A percentile compares a stretch with the other conserved stretches of the same genome.
Conservation (phyloP, 306 rosid genomes). For the Fragaria vesca region DNA sequence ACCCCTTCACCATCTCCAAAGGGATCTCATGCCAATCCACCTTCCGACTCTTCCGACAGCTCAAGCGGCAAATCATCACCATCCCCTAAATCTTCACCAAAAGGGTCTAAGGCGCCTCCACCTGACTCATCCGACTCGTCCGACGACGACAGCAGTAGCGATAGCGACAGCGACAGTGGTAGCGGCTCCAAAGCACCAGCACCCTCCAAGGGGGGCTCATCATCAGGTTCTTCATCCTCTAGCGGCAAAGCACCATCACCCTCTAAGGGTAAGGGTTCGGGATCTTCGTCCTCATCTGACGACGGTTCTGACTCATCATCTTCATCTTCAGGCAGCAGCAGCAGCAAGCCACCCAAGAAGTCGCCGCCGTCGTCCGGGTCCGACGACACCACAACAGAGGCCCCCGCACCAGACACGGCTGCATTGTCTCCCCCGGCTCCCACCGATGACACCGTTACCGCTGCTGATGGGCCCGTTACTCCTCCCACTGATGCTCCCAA, state of each 20-base stretch:
- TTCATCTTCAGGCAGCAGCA: neutral
- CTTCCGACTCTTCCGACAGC: neutral
- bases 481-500: slow-evolving; percentile 17
- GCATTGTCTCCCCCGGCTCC: neutral
- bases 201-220: neutral
- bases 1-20: neutral
- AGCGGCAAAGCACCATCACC: neutral
- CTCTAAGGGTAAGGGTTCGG: neutral
- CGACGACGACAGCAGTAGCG: neutral
- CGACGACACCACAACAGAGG: neutral
- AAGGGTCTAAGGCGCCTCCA: neutral
- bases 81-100: slow-evolving; percentile 2
- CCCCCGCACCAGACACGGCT: neutral
- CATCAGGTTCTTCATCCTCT: neutral
- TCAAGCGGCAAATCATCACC: slow-evolving; percentile 3
- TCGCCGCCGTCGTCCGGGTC: neutral
- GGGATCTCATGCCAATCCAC: neutral
- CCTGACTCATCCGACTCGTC: neutral
- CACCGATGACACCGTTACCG: neutral
- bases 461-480: neutral
- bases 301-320: neutral
- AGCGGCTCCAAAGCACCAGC: neutral
- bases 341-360: slow-evolving; percentile 1
- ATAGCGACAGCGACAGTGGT: neutral
- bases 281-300: neutral